These are phyloP conservation scores for Gracilariopsis chorda DNA, from an alignment of 23 red algal species.

Conservation along the genomic window DNA sequence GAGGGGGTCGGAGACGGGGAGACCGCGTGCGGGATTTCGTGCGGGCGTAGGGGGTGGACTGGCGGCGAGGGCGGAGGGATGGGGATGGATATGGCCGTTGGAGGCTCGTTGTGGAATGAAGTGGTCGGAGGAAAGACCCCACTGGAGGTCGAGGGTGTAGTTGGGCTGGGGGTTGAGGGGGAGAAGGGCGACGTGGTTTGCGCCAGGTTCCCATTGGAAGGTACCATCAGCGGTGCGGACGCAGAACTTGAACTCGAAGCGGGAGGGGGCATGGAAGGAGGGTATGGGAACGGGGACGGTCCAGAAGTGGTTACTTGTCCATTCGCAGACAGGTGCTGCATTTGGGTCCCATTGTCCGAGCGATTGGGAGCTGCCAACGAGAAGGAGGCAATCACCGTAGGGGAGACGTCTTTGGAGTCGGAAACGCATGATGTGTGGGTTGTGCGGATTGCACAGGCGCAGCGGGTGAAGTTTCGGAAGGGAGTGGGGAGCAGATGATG, in stretches of 20 bases:
- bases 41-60: conserved; percentile 7
- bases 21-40: not conserved
- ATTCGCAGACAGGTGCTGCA: not conserved
- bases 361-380: conserved; percentile 1
- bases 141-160: conserved; percentile 1
- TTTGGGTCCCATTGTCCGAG: conserved; percentile 14
- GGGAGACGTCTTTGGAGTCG: conserved; percentile 14
- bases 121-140: not conserved
- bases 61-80: not conserved
- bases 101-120: not conserved
- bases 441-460: too few species aligned
- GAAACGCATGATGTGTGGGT: not conserved
- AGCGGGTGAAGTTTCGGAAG: too few species aligned
- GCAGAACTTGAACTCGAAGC: conserved; percentile 76
- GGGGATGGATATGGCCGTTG: not conserved
- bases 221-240: conserved; percentile 4
- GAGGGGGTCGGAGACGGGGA: not conserved
- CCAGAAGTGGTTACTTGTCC: conserved; percentile 27
- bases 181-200: conserved; percentile 35
- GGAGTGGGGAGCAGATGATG: too few species aligned
- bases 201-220: conserved; percentile 40
- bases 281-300: conserved; percentile 20
- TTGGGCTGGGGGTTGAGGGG: not conserved
- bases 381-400: conserved; percentile 24
- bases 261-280: not conserved